phyloP scores from a whole-genome alignment of 2,329 filamentous ascomycete species.

The Paecilomyces sp. region DNA sequence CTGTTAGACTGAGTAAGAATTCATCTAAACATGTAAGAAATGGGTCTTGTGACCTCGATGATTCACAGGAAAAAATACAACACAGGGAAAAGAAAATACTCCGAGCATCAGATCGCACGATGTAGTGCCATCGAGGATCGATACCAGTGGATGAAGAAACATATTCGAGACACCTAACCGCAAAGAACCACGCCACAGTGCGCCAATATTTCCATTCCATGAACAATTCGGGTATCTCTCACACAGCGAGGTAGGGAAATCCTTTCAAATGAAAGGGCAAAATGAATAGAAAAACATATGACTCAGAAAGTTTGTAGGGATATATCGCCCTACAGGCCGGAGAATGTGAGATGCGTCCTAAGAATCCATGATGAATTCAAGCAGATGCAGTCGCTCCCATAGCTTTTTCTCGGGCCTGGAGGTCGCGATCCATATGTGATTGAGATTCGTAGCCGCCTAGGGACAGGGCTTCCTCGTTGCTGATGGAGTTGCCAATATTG shows the following conservation, averaged over 20 bases:
- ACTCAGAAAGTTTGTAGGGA: background rate
- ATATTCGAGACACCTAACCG: background rate
- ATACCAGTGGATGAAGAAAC: background rate
- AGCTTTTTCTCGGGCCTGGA: constrained; percentile 16
- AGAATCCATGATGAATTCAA: background rate
- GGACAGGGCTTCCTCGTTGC: constrained; percentile 20
- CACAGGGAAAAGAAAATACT: background rate
- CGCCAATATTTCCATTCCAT: constrained; percentile 1
- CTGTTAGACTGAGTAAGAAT: background rate
- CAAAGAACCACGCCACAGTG: constrained; percentile 1
- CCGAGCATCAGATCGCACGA: background rate
- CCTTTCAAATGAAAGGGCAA: constrained; percentile 2
- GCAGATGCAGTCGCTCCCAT: background rate
- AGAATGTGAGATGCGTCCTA: background rate
- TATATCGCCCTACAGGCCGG: background rate
- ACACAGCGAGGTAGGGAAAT: constrained; percentile 5
- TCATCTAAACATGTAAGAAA: background rate
- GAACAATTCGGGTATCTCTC: constrained; percentile 14
- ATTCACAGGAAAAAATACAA: background rate
- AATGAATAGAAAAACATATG: background rate
- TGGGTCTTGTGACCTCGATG: background rate
- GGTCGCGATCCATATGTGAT: constrained; percentile 25
- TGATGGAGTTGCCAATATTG: constrained; percentile 18
- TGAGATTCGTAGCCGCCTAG: constrained; percentile 24
- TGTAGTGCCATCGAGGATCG: background rate